Conservation (phyloP, 805 yeast genomes). For the Pichia insulana region DNA sequence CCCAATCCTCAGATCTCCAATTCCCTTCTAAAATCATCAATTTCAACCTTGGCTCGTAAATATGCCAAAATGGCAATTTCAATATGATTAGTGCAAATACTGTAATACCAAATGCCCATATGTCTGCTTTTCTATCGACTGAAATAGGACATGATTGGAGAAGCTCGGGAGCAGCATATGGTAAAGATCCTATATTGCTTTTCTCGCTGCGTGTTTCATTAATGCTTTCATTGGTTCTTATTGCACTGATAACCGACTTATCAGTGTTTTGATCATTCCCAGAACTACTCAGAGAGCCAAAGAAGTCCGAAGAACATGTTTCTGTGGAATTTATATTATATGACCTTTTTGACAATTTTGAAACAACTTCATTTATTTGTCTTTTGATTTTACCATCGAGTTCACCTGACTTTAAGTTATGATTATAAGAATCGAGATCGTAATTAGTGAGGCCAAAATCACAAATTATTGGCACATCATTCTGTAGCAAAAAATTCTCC, state of each 20-base stretch:
- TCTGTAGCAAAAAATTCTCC: slow-evolving; percentile 67
- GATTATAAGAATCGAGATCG: slow-evolving; percentile 4
- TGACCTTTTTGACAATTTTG: not conserved
- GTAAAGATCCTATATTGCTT: slow-evolving; percentile 65
- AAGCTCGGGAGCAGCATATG: slow-evolving; percentile 88
- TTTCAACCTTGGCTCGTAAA: slow-evolving; percentile 71
- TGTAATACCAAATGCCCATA: slow-evolving; percentile 87
- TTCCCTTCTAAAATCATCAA: slow-evolving; percentile 63
- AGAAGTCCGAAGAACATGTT: too few relatives aligned
- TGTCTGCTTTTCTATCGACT: slow-evolving; percentile 63
- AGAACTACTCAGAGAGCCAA: not conserved
- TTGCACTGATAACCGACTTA: not conserved
- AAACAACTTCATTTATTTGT: slow-evolving; percentile 9
- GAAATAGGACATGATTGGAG: slow-evolving; percentile 50
- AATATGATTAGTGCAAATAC: slow-evolving; percentile 67
- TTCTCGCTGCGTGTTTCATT: not conserved
- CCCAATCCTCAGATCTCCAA: slow-evolving; percentile 12
- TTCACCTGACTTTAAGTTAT: not conserved
- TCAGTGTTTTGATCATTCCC: not conserved
- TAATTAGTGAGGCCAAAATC: slow-evolving; percentile 78
- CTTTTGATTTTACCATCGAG: not conserved
- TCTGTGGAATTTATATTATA: slow-evolving; percentile 1
- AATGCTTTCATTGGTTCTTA: not conserved
- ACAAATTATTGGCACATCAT: slow-evolving; percentile 48
- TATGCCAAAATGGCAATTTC: slow-evolving; percentile 72